Conservation (phyloP, 768 basidiomycete genomes). For the Tulasnella sp. region DNA sequence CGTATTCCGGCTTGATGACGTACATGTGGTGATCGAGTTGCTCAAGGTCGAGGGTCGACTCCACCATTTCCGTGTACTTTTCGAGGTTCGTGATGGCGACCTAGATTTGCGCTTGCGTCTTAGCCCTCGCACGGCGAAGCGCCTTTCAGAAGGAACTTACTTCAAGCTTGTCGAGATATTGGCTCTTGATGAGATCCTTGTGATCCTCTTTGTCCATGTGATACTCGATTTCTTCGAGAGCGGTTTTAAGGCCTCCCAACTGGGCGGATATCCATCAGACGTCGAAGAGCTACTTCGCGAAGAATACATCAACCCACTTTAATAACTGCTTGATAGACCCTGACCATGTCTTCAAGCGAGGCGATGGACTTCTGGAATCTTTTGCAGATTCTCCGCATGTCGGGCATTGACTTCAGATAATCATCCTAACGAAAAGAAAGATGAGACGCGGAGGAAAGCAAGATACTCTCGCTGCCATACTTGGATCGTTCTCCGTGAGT, state of each 20-base stretch:
- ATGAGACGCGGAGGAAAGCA: not conserved
- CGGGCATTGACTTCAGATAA: slow-evolving; percentile 88
- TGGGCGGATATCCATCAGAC: slow-evolving; percentile 41
- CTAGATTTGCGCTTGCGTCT: slow-evolving; percentile 47
- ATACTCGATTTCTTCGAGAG: slow-evolving; percentile 57
- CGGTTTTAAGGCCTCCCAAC: slow-evolving; percentile 74
- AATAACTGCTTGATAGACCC: slow-evolving; percentile 90
- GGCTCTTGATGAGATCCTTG: slow-evolving; percentile 63
- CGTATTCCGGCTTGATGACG: slow-evolving; percentile 91
- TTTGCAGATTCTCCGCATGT: slow-evolving; percentile 89
- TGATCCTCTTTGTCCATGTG: slow-evolving; percentile 50
- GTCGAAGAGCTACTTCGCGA: not conserved
- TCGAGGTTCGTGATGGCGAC: slow-evolving; percentile 62
- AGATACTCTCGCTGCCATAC: slow-evolving; percentile 46
- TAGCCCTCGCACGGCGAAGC: not conserved
- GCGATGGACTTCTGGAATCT: slow-evolving; percentile 84
- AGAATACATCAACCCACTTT: slow-evolving; percentile 55
- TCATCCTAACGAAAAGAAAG: slow-evolving; percentile 61
- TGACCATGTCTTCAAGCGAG: slow-evolving; percentile 90
- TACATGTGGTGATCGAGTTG: slow-evolving; percentile 76
- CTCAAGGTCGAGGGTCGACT: slow-evolving; percentile 89
- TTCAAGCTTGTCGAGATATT: slow-evolving; percentile 64
- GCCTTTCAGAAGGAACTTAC: slow-evolving; percentile 44
- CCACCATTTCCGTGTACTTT: slow-evolving; percentile 92
- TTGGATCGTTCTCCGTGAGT: slow-evolving; percentile 71